Conservation (phyloP, 257 asterid genomes). For the Coffea canephora region DNA sequence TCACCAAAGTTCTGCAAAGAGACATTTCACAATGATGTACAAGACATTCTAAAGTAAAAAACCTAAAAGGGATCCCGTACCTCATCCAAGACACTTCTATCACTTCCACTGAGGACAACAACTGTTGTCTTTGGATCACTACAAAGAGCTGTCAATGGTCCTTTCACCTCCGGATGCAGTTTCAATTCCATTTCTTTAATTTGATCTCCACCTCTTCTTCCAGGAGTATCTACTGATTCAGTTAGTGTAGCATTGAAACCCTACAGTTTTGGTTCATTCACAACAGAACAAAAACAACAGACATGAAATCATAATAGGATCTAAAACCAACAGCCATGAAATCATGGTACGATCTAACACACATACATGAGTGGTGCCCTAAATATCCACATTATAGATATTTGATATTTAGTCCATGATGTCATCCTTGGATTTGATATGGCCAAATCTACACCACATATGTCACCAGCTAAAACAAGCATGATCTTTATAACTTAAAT, state of each 20-base stretch:
- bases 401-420: background rate
- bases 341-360: background rate
- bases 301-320: slow-evolving; percentile 2
- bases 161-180: slow-evolving; percentile 78
- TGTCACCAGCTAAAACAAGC: background rate
- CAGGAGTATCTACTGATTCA: slow-evolving; percentile 71
- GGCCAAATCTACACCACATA: slow-evolving; percentile 3
- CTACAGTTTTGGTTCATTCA: slow-evolving; percentile 29
- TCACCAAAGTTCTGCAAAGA: slow-evolving; percentile 75
- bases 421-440: background rate
- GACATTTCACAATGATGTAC: slow-evolving; percentile 15
- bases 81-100: slow-evolving; percentile 64
- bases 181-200: slow-evolving; percentile 94
- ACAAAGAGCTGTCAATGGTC: slow-evolving; percentile 61
- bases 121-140: slow-evolving; percentile 81
- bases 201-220: slow-evolving; percentile 87
- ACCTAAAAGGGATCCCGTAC: slow-evolving; percentile 35
- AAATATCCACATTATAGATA: background rate
- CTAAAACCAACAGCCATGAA: background rate
- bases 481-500: background rate
- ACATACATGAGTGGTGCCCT: background rate
- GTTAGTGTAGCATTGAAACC: slow-evolving; percentile 91
- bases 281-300: background rate
- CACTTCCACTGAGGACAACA: slow-evolving; percentile 95
- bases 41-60: background rate